These are phyloP conservation scores for Nakazawaea populi DNA, from an alignment of 805 yeast genomes.

Conservation along the genomic window DNA sequence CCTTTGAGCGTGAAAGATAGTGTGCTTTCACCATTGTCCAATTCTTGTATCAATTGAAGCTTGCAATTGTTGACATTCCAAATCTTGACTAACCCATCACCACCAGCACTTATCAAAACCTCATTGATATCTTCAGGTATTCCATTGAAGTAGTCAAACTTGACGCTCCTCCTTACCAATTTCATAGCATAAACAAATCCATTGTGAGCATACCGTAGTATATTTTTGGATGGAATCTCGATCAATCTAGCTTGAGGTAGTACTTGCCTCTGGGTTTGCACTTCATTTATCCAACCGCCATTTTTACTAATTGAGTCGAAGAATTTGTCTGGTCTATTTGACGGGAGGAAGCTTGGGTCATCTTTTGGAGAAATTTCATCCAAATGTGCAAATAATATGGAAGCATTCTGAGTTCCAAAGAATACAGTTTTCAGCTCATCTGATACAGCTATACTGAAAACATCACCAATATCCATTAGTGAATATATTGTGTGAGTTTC, in stretches of 20 bases:
- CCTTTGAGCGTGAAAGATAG: slow-evolving; percentile 60
- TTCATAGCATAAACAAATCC: slow-evolving; percentile 81
- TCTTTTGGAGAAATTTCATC: slow-evolving; percentile 16
- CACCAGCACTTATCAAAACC: slow-evolving; percentile 68
- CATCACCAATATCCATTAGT: slow-evolving; percentile 85
- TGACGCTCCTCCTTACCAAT: slow-evolving; percentile 18
- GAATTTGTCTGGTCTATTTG: slow-evolving; percentile 71
- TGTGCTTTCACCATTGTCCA: slow-evolving; percentile 66
- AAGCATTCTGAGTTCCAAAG: slow-evolving; percentile 91
- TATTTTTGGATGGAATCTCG: slow-evolving; percentile 64
- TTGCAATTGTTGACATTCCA: slow-evolving; percentile 49
- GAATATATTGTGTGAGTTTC: slow-evolving; percentile 76
- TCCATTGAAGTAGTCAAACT: slow-evolving; percentile 13
- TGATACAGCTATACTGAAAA: slow-evolving; percentile 76
- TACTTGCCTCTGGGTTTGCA: background rate
- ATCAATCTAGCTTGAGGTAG: slow-evolving; percentile 31
- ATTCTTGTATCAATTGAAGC: slow-evolving; percentile 24
- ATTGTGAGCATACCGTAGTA: slow-evolving; percentile 79
- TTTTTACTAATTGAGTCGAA: slow-evolving; percentile 90
- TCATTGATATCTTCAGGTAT: slow-evolving; percentile 25
- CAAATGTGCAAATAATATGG: slow-evolving; percentile 65
- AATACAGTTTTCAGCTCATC: slow-evolving; percentile 54
- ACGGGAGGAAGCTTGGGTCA: slow-evolving; percentile 42
- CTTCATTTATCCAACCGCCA: slow-evolving; percentile 30
- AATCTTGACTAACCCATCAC: slow-evolving; percentile 81